These are phyloP conservation scores for Wakefieldia striispora DNA, from an alignment of 768 basidiomycete species.

Conservation along the genomic window DNA sequence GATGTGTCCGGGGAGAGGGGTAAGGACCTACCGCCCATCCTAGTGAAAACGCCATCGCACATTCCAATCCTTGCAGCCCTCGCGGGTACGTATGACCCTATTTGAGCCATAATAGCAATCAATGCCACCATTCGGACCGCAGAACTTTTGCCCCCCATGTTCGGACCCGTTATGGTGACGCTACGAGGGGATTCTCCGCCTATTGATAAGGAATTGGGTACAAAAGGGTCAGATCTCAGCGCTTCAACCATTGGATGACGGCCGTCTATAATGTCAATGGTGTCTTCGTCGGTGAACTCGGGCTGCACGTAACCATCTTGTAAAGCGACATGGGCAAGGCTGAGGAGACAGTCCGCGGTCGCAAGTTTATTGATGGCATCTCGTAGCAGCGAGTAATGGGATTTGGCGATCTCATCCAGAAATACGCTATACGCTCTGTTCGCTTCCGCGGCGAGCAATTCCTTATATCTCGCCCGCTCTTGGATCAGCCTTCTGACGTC, in stretches of 20 bases:
- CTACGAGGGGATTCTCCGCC: constrained; percentile 50
- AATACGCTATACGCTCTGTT: constrained; percentile 65
- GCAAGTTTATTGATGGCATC: constrained; percentile 80
- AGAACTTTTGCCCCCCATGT: constrained; percentile 88
- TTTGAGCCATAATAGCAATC: constrained; percentile 74
- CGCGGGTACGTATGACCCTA: constrained; percentile 94
- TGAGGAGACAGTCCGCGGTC: constrained; percentile 81
- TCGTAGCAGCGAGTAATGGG: constrained; percentile 70
- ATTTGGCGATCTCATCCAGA: constrained; percentile 62
- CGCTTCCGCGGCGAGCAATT: constrained; percentile 67
- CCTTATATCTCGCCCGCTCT: constrained; percentile 72
- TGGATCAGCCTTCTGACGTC: constrained; percentile 56
- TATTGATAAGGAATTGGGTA: constrained; percentile 77
- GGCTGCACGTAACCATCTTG: constrained; percentile 79
- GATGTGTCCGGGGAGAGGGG: constrained; percentile 1
- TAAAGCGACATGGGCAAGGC: constrained; percentile 77
- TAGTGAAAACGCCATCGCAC: constrained; percentile 79
- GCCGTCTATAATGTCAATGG: constrained; percentile 75
- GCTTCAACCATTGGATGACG: constrained; percentile 93
- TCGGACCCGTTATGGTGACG: constrained; percentile 81
- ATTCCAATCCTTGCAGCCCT: constrained; percentile 68
- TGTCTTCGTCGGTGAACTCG: constrained; percentile 61
- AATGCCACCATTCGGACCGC: constrained; percentile 77
- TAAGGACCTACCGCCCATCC: constrained; percentile 74
- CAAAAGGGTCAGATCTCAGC: constrained; percentile 74